Evolutionary conservation across 1,284 basidiomycete genomes (phyloP).

Genomic region (Sporisorium iseilematis-ciliati): DNA sequence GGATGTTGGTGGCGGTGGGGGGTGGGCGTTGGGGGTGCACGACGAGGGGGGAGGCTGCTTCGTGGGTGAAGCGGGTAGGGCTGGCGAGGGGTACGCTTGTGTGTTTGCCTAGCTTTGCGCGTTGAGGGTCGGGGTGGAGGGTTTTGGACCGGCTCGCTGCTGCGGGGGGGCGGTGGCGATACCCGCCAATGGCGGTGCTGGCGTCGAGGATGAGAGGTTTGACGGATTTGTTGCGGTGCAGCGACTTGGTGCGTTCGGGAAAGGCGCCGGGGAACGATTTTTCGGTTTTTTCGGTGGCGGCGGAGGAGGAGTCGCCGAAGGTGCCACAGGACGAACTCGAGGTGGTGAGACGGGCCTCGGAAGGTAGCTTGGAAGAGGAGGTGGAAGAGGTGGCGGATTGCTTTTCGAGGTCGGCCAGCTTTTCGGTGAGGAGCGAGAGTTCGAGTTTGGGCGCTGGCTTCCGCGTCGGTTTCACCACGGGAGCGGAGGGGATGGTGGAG

Average conservation of each 20-base stretch:
- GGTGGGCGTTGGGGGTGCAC: slow-evolving; percentile 15
- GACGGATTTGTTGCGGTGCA: slow-evolving; percentile 9
- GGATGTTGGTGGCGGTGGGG: neutral
- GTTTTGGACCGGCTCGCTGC: neutral
- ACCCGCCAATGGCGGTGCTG: neutral
- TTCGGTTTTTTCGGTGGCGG: neutral
- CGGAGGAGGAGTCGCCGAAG: slow-evolving; percentile 26
- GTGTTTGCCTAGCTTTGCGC: neutral
- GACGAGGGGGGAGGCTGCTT: neutral
- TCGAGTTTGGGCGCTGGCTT: slow-evolving; percentile 38
- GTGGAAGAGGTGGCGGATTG: slow-evolving; percentile 11
- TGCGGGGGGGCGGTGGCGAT: slow-evolving; percentile 3
- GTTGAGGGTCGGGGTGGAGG: neutral
- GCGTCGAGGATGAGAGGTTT: slow-evolving; percentile 20
- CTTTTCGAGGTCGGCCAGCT: slow-evolving; percentile 32
- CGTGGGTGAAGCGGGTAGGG: slow-evolving; percentile 22
- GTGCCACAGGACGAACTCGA: slow-evolving; percentile 8
- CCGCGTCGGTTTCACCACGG: neutral
- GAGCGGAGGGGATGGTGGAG: slow-evolving; percentile 1
- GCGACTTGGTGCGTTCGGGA: slow-evolving; percentile 18
- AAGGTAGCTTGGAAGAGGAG: slow-evolving; percentile 1
- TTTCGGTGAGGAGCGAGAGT: slow-evolving; percentile 25
- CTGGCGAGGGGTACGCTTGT: slow-evolving; percentile 9
- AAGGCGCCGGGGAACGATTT: slow-evolving; percentile 15
- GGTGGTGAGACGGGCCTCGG: slow-evolving; percentile 10